Percentiles rank a stretch among this genome's conserved stretches.
Conservation (phyloP, 176 grass and related monocot genomes). For the barley (Hordeum vulgare) region MorexV3_pseudomolecules_assembly NC_058523.1:496887579-496888078, state of each 20-base stretch:
- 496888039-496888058: not conserved
- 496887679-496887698: not conserved
- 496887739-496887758: not conserved
- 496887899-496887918: not conserved
- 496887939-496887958: not conserved
- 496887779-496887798: not conserved
- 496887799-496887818: not conserved
- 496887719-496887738: not conserved
- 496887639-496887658: not conserved
- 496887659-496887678: not conserved
- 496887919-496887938: not conserved
- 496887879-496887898: slow-evolving; percentile 39
- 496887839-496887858: slow-evolving; percentile 49
- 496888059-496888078: slow-evolving; percentile 14
- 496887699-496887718: not conserved
- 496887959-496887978: not conserved
- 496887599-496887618: not conserved
- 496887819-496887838: slow-evolving; percentile 25
- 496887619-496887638: not conserved
- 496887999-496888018: not conserved
- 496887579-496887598: not conserved
- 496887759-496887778: not conserved
- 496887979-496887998: not conserved
- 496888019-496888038: not conserved
- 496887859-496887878: slow-evolving; percentile 58